Evolutionary conservation across 805 yeast species (phyloP), one percentile per base, ranked within the genome.

Genomic region (Ogataea thermomethanolica): DNA sequence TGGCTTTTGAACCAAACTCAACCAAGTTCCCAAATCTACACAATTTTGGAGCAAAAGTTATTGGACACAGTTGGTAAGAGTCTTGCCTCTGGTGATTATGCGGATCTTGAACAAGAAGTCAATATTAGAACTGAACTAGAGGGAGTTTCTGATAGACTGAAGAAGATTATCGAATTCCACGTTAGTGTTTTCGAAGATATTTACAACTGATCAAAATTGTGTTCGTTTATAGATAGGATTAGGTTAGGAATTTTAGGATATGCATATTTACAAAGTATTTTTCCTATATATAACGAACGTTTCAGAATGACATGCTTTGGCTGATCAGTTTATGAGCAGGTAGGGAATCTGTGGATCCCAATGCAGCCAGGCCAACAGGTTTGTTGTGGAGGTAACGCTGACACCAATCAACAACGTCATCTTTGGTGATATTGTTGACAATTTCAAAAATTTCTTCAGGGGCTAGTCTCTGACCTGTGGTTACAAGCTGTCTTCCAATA

Each of bases 401-500:
- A 31, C 96, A 95, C 95, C 97, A 95, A 46, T 74, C 70, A 25
- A 84, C 75, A 31, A 93, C 86, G 61, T 89, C 97, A 27, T 79
- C 74, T 55, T 77, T 81, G 8, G 87, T 76, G 47, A 93, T 85
- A 33, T 74, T 69, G 53, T 88, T 89, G 10, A 93, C 93, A 44
- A 83, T 76, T 42, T 74, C 71, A 56, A 83, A 84, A 9, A 82
- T 81, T 49, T 81, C 87, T 57, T 80, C 84, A 4, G 93, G 89
- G 6, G 83, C 65, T 49, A 82, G 69, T 53, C 88, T 70, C 53
- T 67, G 74, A 23, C 99, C 99, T 3, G 98, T 90, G 38, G 96
- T 91, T 31, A 93, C 95, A 41, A 93, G 72, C 64, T 93, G 99
- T 65, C 99, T 81, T 21, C 99, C 99, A 53, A 93, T 88, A 64